Base-by-base conservation (phyloP, 306 rosid genomes). In the Cucurbita pepo region DNA sequence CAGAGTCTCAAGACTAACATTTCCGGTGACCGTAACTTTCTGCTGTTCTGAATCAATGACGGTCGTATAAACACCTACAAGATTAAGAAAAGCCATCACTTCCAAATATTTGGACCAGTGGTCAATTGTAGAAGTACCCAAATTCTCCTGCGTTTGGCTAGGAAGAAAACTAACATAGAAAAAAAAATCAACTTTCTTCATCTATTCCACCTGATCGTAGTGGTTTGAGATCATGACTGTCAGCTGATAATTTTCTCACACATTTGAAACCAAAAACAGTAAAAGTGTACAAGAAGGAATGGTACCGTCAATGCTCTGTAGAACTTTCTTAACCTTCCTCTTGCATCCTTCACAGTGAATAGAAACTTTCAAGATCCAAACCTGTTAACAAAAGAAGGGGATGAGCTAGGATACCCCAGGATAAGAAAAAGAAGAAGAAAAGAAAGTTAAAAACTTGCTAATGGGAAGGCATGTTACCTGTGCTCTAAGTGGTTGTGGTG, bases 271-370 rank as follows among this genome's bases (percentile, higher is more conserved):
- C 58, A 14, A n/a, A 75, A 72, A 51, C 48, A 77, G 40, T 15
- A 56, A 21, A 53, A 76, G 53, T 40, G n/a, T 21, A 12, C 51
- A 51, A 21, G 3, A 56, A 15, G 53, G 25, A 43, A 44, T 30
- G 48, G 25, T 90, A 92, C 98, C 96, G 43, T 90, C 96, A 76
- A 88, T 92, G 80, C 77, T 82, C 72, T 80, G 91, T 1, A 92
- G 88, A 77, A 85, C 86, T 82, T 90, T 92, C 87, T 85, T 90
- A 45, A 92, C 95, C 77, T 90, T 87, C 81, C 84, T 86, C 59
- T 85, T 85, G 85, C 97, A 92, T 65, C 97, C 97, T 73, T 92
- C 92, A 66, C 97, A 89, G 84, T 92, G 87, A 77, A 92, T 90
- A 69, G 89, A 85, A 73, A 90, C 92, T 82, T 81, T 90, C 86